Base-by-base conservation (phyloP, 129 eudicot species). In the Lactuca saligna region DNA sequence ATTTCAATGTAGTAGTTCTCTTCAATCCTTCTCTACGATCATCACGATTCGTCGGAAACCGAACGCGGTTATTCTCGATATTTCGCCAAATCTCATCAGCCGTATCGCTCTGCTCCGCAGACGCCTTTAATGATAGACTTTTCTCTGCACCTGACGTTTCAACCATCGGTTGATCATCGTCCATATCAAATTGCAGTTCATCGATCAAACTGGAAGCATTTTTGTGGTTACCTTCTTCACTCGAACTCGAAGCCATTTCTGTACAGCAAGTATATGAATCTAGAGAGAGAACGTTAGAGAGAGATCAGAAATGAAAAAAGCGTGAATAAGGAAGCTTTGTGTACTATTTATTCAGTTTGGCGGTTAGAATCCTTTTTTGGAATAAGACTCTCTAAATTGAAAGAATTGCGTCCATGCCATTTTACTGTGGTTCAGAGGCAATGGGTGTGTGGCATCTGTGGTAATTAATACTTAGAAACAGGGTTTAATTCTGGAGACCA, bases 1-100 rank as follows among this genome's bases (percentile, higher is more conserved):
- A 55, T 3, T 54, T 42, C 38, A 31, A 56, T 41, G 78, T n/a
- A 54, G 37, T 7, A 63, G 71, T 20, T 64, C 78, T 73, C 71
- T 64, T 17, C 71, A 64, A 64, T 63, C 44, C 78, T 63, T 55
- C 57, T 54, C 49, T 14, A 51, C 15, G 54, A 72, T 72, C 69
- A 37, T 63, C 60, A 12, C 51, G 51, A 38, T 38, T 37, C 51
- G 42, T 37, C 32, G 66, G 66, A 35, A 61, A 37, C 0, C 33
- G 51, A 38, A 61, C 66, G 48, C 66, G 66, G n/a, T 16, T 73
- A 16, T 7, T 64, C 65, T 64, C 41, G 3, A 73, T 73, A 41
- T 5, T 73, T 41, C 65, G 49, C 78, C 78, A 73, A 7, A 73
- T 73, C 17, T 31, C 78, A 55, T 63, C 78, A 53, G 78, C 5